Evolutionary conservation across 1,284 basidiomycete genomes (phyloP).

Genomic region (Malassezia globosa): DNA sequence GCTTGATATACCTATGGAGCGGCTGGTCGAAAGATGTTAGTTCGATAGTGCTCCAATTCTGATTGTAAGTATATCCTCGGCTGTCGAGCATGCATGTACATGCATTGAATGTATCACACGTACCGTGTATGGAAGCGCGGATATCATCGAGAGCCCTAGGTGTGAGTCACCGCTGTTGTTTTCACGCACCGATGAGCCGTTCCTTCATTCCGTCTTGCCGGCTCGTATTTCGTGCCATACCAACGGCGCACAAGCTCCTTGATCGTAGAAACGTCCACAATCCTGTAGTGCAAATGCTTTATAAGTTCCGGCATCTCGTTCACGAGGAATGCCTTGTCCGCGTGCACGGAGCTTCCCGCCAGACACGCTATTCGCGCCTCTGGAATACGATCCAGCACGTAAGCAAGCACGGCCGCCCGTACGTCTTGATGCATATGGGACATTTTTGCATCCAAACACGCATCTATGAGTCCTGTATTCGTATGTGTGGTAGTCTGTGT

Average conservation of each 20-base stretch:
- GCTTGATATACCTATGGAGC: background rate
- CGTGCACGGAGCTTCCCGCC: conserved; percentile 70
- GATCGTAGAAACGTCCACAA: conserved; percentile 54
- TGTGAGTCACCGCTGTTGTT: background rate
- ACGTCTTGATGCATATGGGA: conserved; percentile 48
- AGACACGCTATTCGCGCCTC: conserved; percentile 55
- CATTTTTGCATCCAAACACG: conserved; percentile 18
- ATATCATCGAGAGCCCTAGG: conserved; percentile 67
- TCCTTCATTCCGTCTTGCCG: conserved; percentile 13
- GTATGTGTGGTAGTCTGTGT: conserved; percentile 22
- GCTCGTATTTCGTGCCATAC: conserved; percentile 55
- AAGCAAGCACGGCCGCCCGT: conserved; percentile 47
- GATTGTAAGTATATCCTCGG: conserved; percentile 1
- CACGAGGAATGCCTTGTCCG: conserved; percentile 60
- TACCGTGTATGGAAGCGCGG: conserved; percentile 55
- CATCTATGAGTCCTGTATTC: conserved; percentile 24
- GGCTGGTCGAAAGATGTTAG: conserved; percentile 44
- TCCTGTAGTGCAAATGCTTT: conserved; percentile 50
- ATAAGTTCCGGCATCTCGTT: conserved; percentile 61
- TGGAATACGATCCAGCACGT: conserved; percentile 50
- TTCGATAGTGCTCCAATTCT: conserved; percentile 51
- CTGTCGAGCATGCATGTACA: no score
- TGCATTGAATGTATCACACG: no score
- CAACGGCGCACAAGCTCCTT: conserved; percentile 69
- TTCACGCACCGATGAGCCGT: conserved; percentile 36